Evolutionary conservation across 768 basidiomycete genomes (phyloP), one percentile per base, ranked within the genome.

Genomic region (Imleria badia): DNA sequence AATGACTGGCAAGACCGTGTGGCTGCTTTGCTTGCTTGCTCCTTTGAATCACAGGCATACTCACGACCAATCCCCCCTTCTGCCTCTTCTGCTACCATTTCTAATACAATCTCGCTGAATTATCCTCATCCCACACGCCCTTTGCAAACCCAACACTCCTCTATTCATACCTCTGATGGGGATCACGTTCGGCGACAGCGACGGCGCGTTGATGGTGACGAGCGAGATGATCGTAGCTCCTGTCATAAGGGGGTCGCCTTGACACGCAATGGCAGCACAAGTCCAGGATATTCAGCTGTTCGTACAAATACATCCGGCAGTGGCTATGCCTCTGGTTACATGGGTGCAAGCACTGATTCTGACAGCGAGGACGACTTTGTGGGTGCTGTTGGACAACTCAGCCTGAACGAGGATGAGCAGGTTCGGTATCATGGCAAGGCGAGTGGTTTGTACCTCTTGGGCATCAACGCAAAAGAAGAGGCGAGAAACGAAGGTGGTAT

Each of bases 371-470:
- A 76, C 40, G 77, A 79, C 49, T 67, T 87, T 4, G 77, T 81
- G 31, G 84, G 85, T 53, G 91, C 90, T 29, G 80, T 94, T 6
- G 93, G 93, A 3, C 91, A 94, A 71, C 75, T 95, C 54, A 90
- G 88, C 58, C 64, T 95, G 61, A 93, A 95, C 63, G 93, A 95
- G 73, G 89, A 94, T 50, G 81, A 84, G 52, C 85, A 94, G 67
- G 84, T 95, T 13, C 76, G 93, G 35, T 94, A 87, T 69, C 93
- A 95, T 63, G 91, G 92, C 29, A 90, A 91, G 69, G 87, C 82
- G 5, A 90, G 88, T 54, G 91, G 91, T 2, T 70, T 94, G 58
- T 84, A 94, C 68, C 75, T 94, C 52, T 71, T 93, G 44, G 83
- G 83, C 15, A 74, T 74, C 60, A 81, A 81, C 55, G 82, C 83